phyloP scores from a whole-genome alignment of 2,329 filamentous ascomycete species.

The Chaetomiaceae sp. region DNA sequence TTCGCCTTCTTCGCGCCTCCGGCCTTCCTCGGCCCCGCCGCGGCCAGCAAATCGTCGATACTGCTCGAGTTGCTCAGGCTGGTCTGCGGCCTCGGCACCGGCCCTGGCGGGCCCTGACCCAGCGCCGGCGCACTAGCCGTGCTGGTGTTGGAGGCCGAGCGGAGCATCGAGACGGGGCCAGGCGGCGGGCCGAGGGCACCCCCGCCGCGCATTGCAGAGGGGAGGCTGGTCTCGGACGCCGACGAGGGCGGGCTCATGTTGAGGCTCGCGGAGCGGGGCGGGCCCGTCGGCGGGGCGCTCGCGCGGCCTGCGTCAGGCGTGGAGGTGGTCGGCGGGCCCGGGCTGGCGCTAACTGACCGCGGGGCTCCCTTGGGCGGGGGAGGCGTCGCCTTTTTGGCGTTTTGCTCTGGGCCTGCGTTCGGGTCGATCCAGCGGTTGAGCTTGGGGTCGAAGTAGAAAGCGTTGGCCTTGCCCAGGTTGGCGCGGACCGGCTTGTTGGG shows the following conservation, averaged over 20 bases:
- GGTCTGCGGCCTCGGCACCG: slow-evolving; percentile 57
- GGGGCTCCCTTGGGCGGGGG: slow-evolving; percentile 65
- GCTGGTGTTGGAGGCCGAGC: slow-evolving; percentile 46
- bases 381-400: slow-evolving; percentile 61
- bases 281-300: slow-evolving; percentile 25
- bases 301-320: slow-evolving; percentile 25
- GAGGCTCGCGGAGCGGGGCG: slow-evolving; percentile 20
- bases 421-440: slow-evolving; percentile 98
- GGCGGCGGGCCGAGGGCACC: slow-evolving; percentile 10
- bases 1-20: slow-evolving; percentile 60
- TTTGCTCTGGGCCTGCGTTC: slow-evolving; percentile 67
- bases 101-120: slow-evolving; percentile 30
- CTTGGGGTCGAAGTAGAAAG: slow-evolving; percentile 92
- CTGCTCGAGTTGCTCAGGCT: slow-evolving; percentile 88
- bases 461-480: slow-evolving; percentile 89
- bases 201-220: neutral
- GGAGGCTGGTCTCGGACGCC: neutral
- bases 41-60: slow-evolving; percentile 86
- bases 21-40: slow-evolving; percentile 63
- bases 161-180: slow-evolving; percentile 40
- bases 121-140: slow-evolving; percentile 43
- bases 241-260: slow-evolving; percentile 14
- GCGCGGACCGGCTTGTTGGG: slow-evolving; percentile 72
- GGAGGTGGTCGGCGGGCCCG: slow-evolving; percentile 42
- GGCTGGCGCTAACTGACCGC: slow-evolving; percentile 48